Evolutionary conservation across 83 land plant species (phyloP).

Genomic region (Diphasiastrum complanatum): DNA sequence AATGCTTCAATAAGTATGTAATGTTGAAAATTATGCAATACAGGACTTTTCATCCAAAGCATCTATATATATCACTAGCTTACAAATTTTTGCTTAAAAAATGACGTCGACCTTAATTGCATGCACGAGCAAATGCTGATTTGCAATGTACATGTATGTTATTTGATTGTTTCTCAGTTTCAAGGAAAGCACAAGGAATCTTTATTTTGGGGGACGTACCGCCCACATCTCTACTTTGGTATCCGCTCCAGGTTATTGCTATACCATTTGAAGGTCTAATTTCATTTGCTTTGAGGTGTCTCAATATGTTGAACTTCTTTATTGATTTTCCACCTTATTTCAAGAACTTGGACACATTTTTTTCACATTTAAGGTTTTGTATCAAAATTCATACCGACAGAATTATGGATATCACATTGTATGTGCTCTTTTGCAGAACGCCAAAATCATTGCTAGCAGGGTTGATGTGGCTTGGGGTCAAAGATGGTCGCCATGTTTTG

Average conservation of each 20-base stretch:
- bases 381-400: neutral
- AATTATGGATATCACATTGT: neutral
- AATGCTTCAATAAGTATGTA: too few species aligned
- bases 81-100: too few species aligned
- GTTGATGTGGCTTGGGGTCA: conserved; percentile 86
- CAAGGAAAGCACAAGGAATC: conserved; percentile 81
- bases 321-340: too few species aligned
- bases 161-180: conserved; percentile 43
- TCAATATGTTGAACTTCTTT: too few species aligned
- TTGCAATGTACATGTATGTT: neutral
- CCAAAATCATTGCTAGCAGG: conserved; percentile 79
- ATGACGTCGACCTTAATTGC: neutral
- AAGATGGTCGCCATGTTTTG: conserved; percentile 61
- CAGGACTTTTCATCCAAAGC: too few species aligned
- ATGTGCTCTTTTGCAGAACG: conserved; percentile 44
- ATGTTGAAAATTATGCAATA: too few species aligned
- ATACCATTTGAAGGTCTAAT: neutral
- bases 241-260: conserved; percentile 74
- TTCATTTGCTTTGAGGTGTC: neutral
- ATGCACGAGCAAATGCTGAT: too few species aligned
- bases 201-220: conserved; percentile 91
- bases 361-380: neutral
- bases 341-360: neutral
- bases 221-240: conserved; percentile 84
- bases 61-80: too few species aligned